A percentile compares a stretch with the other conserved stretches of the same genome.
phyloP scores from a whole-genome alignment of 768 basidiomycete genomes.

The Roridomyces roridus region DNA sequence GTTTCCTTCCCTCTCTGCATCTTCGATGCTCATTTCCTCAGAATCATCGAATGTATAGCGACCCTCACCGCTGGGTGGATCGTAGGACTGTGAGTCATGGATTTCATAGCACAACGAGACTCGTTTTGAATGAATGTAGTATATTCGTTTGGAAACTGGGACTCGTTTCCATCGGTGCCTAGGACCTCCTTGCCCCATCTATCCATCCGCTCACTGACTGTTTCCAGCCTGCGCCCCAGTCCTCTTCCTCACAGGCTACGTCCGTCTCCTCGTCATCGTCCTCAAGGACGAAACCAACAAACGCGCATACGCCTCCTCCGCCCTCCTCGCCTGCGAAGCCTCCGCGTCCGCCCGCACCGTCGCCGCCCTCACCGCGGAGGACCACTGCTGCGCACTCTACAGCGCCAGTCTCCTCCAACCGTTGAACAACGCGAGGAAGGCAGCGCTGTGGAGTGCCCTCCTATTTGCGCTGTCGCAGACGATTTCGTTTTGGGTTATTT shows the following conservation, averaged over 20 bases:
- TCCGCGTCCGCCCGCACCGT: conserved; percentile 90
- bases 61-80: conserved; percentile 77
- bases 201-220: conserved; percentile 1
- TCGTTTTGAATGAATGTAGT: not conserved
- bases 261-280: conserved; percentile 87
- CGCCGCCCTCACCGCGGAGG: conserved; percentile 85
- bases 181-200: not conserved
- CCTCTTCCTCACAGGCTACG: conserved; percentile 75
- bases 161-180: conserved; percentile 79
- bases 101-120: too few species aligned
- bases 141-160: conserved; percentile 79
- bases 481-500: conserved; percentile 78
- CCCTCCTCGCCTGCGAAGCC: conserved; percentile 91
- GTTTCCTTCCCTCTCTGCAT: conserved; percentile 27
- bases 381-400: conserved; percentile 76
- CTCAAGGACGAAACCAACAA: conserved; percentile 86
- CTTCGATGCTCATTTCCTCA: conserved; percentile 25
- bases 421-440: conserved; percentile 63
- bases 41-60: conserved; percentile 77
- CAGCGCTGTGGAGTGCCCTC: conserved; percentile 63
- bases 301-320: conserved; percentile 75
- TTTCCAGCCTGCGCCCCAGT: conserved; percentile 68
- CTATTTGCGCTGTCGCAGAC: conserved; percentile 81
- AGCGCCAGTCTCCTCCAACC: conserved; percentile 74
- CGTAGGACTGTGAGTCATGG: conserved; percentile 61